Percentiles rank a stretch among this genome's conserved stretches.
Evolutionary conservation across 148 eudicot genomes (phyloP).

Genomic region (Talinum fruticosum): DNA sequence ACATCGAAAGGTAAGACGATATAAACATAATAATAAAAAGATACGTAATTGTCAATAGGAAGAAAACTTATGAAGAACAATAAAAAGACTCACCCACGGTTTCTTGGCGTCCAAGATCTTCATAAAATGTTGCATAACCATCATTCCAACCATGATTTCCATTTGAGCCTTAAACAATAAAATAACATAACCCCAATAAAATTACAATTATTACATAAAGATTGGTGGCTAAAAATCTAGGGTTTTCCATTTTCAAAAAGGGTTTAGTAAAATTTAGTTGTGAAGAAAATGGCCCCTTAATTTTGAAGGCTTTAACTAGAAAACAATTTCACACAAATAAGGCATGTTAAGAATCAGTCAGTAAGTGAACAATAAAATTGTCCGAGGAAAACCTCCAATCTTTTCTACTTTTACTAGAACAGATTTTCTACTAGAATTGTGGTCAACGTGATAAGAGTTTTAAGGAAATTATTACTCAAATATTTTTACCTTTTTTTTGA

Average conservation of each 20-base stretch:
- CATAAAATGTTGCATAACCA: slow-evolving; percentile 54
- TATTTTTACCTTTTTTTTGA: not conserved
- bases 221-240: not conserved
- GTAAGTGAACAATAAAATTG: not conserved
- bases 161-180: slow-evolving; percentile 14
- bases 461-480: not conserved
- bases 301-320: not conserved
- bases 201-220: not conserved
- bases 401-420: not conserved
- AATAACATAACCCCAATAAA: not conserved
- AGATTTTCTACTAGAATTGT: slow-evolving; percentile 1
- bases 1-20: too few species aligned
- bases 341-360: not conserved
- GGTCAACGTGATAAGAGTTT: slow-evolving; percentile 13
- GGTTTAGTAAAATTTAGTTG: not conserved
- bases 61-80: too few species aligned
- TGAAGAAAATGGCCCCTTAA: not conserved
- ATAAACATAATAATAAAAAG: too few species aligned
- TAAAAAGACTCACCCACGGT: slow-evolving; percentile 35
- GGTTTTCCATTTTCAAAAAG: slow-evolving; percentile 14
- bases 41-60: too few species aligned
- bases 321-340: not conserved
- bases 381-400: not conserved
- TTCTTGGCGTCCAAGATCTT: slow-evolving; percentile 31
- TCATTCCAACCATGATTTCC: slow-evolving; percentile 26